A percentile compares a stretch with the other conserved stretches of the same genome.
Conservation (phyloP, 805 yeast genomes). For the Osmozyma mogii region DNA sequence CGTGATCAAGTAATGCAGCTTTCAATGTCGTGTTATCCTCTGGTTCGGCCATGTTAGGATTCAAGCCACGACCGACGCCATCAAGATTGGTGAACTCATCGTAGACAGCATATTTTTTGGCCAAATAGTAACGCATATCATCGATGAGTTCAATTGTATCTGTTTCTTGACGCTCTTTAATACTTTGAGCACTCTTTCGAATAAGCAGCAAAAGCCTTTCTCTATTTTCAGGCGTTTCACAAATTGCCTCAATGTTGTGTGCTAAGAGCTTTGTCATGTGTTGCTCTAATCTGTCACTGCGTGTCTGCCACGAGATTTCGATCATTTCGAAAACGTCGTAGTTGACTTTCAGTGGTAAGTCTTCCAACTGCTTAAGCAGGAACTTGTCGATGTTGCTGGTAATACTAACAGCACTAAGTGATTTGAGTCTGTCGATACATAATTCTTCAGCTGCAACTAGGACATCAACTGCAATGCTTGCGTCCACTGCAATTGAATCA, state of each 20-base stretch:
- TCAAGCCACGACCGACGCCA: constrained; percentile 1
- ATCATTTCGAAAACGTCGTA: constrained; percentile 49
- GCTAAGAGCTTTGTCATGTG: constrained; percentile 56
- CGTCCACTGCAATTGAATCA: constrained; percentile 39
- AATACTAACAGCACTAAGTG: constrained; percentile 49
- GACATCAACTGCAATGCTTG: constrained; percentile 45
- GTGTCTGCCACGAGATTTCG: constrained; percentile 59
- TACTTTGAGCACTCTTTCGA: constrained; percentile 46
- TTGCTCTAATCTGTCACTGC: constrained; percentile 57
- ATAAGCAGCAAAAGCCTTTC: constrained; percentile 14
- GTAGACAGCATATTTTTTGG: constrained; percentile 27
- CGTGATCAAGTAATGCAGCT: constrained; percentile 1
- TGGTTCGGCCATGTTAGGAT: constrained; percentile 1
- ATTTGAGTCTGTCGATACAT: constrained; percentile 54
- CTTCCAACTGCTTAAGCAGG: constrained; percentile 12
- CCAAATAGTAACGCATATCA: constrained; percentile 61
- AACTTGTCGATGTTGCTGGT: constrained; percentile 21
- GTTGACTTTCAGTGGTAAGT: constrained; percentile 15
- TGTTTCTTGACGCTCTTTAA: constrained; percentile 55
- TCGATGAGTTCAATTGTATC: constrained; percentile 77
- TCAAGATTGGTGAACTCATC: constrained; percentile 21
- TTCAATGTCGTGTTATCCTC: constrained; percentile 1
- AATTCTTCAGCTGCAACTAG: constrained; percentile 53
- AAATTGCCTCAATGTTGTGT: constrained; percentile 31
- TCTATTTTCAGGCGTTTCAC: constrained; percentile 24